A percentile compares a stretch with the other conserved stretches of the same genome.
Evolutionary conservation across 202 grass and related monocot species (phyloP).

Genomic region (Alloteropsis angusta): DNA sequence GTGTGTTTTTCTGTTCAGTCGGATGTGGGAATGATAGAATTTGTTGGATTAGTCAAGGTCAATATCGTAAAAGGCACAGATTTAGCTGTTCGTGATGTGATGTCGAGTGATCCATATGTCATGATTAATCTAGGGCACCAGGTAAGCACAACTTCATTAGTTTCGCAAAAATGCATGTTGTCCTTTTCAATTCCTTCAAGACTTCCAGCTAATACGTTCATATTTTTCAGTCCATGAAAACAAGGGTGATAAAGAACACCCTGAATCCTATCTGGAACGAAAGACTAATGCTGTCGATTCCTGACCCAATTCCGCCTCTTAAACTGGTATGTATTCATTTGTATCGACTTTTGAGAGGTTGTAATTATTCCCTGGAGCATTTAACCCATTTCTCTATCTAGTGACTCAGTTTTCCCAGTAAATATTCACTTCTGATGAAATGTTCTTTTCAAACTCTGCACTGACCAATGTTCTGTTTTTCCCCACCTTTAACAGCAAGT

Average conservation of each 20-base stretch:
- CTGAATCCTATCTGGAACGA: conserved; percentile 97
- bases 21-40: conserved; percentile 97
- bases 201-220: conserved; percentile 16
- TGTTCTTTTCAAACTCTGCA: neutral
- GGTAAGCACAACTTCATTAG: conserved; percentile 35
- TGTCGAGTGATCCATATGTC: conserved; percentile 97
- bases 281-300: conserved; percentile 82
- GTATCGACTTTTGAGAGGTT: neutral
- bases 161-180: neutral
- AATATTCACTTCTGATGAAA: neutral
- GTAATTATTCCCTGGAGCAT: neutral
- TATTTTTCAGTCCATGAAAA: conserved; percentile 79
- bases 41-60: conserved; percentile 88
- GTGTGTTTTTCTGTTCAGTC: conserved; percentile 14
- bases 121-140: conserved; percentile 83
- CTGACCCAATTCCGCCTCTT: conserved; percentile 65
- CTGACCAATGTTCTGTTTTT: neutral
- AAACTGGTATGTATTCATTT: conserved; percentile 49
- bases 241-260: conserved; percentile 90
- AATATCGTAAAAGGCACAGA: conserved; percentile 71
- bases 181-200: neutral
- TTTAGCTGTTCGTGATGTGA: conserved; percentile 82
- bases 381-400: neutral
- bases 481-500: conserved; percentile 44
- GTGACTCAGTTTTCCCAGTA: no score